A percentile compares a stretch with the other conserved stretches of the same genome.
phyloP scores from a whole-genome alignment of 257 asterid species.

The Solanum sejunctum region DNA sequence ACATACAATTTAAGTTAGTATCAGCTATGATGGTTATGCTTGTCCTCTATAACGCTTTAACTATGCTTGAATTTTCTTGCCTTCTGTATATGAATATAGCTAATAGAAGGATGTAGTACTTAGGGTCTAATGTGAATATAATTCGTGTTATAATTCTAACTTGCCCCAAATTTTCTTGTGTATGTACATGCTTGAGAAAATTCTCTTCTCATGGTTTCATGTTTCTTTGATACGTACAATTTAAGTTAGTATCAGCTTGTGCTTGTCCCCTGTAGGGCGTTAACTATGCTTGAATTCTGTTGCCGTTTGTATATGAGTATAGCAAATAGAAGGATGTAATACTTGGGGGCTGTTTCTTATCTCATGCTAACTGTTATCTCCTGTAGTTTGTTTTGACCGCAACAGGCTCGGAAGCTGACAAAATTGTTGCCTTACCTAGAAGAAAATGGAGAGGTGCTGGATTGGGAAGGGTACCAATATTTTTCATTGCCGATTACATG shows the following conservation, averaged over 20 bases:
- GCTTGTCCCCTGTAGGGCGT: not conserved
- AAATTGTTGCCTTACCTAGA: slow-evolving; percentile 52
- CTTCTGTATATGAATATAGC: not conserved
- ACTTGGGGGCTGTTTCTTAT: not conserved
- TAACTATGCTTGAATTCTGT: not conserved
- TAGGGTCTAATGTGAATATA: not conserved
- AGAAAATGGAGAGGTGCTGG: slow-evolving; percentile 71
- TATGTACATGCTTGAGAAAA: not conserved
- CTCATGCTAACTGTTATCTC: not conserved
- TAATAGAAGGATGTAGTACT: not conserved
- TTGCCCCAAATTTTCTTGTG: not conserved
- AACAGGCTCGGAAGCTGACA: slow-evolving; percentile 85
- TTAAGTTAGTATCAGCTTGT: not conserved
- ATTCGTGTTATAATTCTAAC: not conserved
- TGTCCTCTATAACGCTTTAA: not conserved
- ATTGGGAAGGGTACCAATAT: slow-evolving; percentile 82
- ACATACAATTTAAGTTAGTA: not conserved
- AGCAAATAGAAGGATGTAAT: not conserved
- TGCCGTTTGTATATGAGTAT: not conserved
- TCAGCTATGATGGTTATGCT: not conserved
- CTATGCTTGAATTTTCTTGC: not conserved
- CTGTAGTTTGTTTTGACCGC: slow-evolving; percentile 86
- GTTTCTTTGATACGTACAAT: not conserved
- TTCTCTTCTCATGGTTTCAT: not conserved
- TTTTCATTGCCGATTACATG: slow-evolving; percentile 54